These are phyloP conservation scores for Yamadazyma endophytica DNA, from an alignment of 805 yeast species.

Conservation along the genomic window DNA sequence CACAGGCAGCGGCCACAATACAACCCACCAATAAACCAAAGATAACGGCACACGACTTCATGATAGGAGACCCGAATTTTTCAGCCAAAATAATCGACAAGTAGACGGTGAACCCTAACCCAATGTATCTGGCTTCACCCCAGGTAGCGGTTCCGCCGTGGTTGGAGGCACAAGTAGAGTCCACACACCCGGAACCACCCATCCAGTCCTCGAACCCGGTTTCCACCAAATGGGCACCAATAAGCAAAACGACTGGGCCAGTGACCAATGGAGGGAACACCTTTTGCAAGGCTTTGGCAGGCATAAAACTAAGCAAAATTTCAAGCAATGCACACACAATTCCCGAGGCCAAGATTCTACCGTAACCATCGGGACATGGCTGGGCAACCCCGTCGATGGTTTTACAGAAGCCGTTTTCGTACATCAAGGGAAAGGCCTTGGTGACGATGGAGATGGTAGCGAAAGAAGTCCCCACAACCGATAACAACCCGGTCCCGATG, in stretches of 20 bases:
- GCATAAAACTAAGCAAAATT: slow-evolving; percentile 69
- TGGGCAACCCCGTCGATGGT: slow-evolving; percentile 56
- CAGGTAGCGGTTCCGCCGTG: slow-evolving; percentile 49
- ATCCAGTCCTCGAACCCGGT: slow-evolving; percentile 82
- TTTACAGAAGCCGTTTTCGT: slow-evolving; percentile 50
- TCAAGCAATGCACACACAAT: slow-evolving; percentile 72
- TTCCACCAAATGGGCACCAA: slow-evolving; percentile 66
- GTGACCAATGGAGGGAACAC: slow-evolving; percentile 88
- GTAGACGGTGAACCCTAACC: slow-evolving; percentile 81
- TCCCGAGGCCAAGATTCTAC: slow-evolving; percentile 81
- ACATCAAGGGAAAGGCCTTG: slow-evolving; percentile 79
- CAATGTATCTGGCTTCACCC: slow-evolving; percentile 86
- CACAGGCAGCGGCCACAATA: slow-evolving; percentile 87
- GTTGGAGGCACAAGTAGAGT: slow-evolving; percentile 27
- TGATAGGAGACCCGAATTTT: slow-evolving; percentile 88
- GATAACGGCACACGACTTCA: slow-evolving; percentile 92
- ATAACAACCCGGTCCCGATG: slow-evolving; percentile 82
- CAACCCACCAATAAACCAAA: slow-evolving; percentile 83
- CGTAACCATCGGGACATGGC: slow-evolving; percentile 89
- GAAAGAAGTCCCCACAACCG: slow-evolving; percentile 89
- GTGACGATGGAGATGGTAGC: slow-evolving; percentile 80
- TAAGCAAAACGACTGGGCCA: slow-evolving; percentile 86
- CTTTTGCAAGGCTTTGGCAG: slow-evolving; percentile 64
- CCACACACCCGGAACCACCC: slow-evolving; percentile 73
- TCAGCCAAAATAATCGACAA: slow-evolving; percentile 72